Evolutionary conservation across 2,329 filamentous ascomycete genomes (phyloP).

Genomic region (Nannizziopsis barbatae): DNA sequence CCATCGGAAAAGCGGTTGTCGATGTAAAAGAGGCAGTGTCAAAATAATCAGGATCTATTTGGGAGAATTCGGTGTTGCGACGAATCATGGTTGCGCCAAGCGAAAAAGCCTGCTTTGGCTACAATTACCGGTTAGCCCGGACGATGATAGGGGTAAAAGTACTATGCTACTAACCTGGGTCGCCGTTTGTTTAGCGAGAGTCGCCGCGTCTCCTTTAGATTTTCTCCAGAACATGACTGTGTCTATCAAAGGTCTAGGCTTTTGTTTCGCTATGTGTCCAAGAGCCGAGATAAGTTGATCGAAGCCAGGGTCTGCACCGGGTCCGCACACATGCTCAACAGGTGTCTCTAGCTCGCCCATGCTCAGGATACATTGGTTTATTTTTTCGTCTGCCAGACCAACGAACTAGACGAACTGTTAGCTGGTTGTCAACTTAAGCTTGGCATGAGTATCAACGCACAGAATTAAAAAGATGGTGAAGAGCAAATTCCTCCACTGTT

Average conservation of each 20-base stretch:
- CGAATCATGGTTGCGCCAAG: slow-evolving; percentile 44
- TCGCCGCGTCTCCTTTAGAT: slow-evolving; percentile 81
- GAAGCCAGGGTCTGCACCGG: slow-evolving; percentile 75
- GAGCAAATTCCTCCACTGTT: slow-evolving; percentile 93
- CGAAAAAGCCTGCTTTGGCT: slow-evolving; percentile 26
- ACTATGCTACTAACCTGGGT: slow-evolving; percentile 22
- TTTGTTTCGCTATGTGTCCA: slow-evolving; percentile 86
- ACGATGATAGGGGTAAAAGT: neutral
- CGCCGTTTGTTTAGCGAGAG: slow-evolving; percentile 45
- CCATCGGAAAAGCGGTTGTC: slow-evolving; percentile 28
- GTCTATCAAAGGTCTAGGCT: slow-evolving; percentile 90
- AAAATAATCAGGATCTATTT: slow-evolving; percentile 32
- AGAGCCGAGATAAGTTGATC: slow-evolving; percentile 89
- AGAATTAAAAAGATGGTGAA: slow-evolving; percentile 92
- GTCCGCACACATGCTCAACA: slow-evolving; percentile 82
- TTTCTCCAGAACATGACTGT: slow-evolving; percentile 98
- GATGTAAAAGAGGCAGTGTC: slow-evolving; percentile 25
- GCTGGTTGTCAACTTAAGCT: slow-evolving; percentile 13
- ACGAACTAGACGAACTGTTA: slow-evolving; percentile 55
- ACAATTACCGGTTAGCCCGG: slow-evolving; percentile 4
- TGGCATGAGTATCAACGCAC: slow-evolving; percentile 37
- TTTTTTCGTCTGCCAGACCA: slow-evolving; percentile 89
- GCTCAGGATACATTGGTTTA: slow-evolving; percentile 73
- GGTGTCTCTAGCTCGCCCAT: slow-evolving; percentile 69
- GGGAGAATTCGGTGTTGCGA: slow-evolving; percentile 63